Evolutionary conservation across 768 basidiomycete species (phyloP).

Genomic region (Hydnomerulius pinastri): DNA sequence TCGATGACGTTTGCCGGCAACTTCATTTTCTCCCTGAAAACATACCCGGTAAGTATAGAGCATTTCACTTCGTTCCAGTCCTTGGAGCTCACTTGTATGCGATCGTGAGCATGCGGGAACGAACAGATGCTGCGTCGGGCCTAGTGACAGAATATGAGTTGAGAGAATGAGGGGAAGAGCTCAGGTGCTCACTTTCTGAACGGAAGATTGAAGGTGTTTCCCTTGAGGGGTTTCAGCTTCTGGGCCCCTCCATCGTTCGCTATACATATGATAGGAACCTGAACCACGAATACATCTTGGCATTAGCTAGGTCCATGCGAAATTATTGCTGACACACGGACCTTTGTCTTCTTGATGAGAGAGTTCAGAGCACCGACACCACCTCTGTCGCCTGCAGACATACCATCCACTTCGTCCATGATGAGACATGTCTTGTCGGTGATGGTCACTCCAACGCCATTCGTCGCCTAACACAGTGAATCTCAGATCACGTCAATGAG

Average conservation of each 20-base stretch:
- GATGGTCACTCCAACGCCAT: conserved; percentile 70
- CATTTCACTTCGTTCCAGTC: too few relatives aligned
- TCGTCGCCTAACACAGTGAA: conserved; percentile 46
- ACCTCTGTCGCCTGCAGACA: conserved; percentile 97
- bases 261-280: conserved; percentile 98
- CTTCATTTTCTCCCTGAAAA: conserved; percentile 83
- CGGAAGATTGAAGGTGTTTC: conserved; percentile 69
- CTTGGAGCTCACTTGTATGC: conserved; percentile 71
- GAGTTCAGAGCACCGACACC: conserved; percentile 93
- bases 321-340: conserved; percentile 24
- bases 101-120: conserved; percentile 87
- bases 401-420: conserved; percentile 99
- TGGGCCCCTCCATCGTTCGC: conserved; percentile 88
- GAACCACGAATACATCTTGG: background rate
- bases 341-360: conserved; percentile 91
- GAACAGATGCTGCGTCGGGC: conserved; percentile 72
- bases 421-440: conserved; percentile 86
- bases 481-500: background rate
- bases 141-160: conserved; percentile 39
- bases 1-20: conserved; percentile 91
- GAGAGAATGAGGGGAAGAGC: background rate
- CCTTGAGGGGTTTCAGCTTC: conserved; percentile 85
- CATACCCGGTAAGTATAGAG: background rate
- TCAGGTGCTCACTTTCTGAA: conserved; percentile 66
- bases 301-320: background rate